Evolutionary conservation across 257 asterid species (phyloP), one percentile per base, ranked within the genome.

Genomic region (Catharanthus roseus): DNA sequence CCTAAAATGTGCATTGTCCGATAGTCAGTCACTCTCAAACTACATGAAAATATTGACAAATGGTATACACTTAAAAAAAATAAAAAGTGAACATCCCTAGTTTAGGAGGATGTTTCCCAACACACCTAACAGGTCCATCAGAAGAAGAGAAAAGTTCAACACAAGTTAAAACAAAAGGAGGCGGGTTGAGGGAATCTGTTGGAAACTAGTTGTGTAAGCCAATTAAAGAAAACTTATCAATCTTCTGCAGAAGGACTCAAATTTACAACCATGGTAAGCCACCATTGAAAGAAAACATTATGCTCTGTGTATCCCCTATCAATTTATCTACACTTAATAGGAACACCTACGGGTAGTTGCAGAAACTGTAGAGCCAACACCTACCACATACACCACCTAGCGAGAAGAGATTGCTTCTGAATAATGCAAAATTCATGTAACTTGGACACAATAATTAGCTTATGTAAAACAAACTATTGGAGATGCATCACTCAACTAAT

Each of bases 1-100:
- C 99, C 97, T 95, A 76, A 24, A 82, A 56, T 38, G 75, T 54
- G 69, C 63, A 81, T 77, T 47, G 67, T 67, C 68, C 77, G 71
- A 77, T 71, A 60, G 53, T 74, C 15, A 56, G 65, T 57, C 69
- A 65, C 56, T 66, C 28, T 29, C 34, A 64, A 63, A 63, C 21
- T 19, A 36, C 33, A 36, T 34, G 8, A 9, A 7, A 38, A 7
- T 33, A 58, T 34, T 31, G 65, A 15, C n/a, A 44, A 65, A 65
- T 7, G 62, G 18, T 50, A 44, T 45, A 19, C 10, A 34, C 23
- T 57, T 33, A 19, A 61, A 45, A 45, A 66, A 66, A 45, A 24
- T 13, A 13, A 47, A 62, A 34, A 62, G 23, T 62, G 34, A n/a
- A 62, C 67, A 33, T 61, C 26, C 6, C 39, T 31, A 60, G 33